Percentiles rank a stretch among this genome's conserved stretches.
phyloP scores from a whole-genome alignment of 1,139 yeast genomes.

The Suhomyces chickasaworum region DNA sequence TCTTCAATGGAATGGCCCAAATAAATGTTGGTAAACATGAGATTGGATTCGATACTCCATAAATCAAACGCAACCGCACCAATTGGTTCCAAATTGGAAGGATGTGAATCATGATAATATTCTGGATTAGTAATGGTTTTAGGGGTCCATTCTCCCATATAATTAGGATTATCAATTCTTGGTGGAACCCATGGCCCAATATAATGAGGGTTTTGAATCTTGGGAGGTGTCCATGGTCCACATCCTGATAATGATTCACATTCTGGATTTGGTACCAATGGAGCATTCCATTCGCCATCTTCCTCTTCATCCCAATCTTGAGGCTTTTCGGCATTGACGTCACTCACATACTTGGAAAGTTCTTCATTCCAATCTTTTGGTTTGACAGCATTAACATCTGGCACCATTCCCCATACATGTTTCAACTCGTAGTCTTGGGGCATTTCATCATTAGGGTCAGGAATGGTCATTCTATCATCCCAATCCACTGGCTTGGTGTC shows the following conservation, averaged over 20 bases:
- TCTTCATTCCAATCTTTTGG: conserved; percentile 84
- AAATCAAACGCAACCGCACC: conserved; percentile 88
- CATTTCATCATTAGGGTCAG: conserved; percentile 66
- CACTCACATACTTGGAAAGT: conserved; percentile 56
- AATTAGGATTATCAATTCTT: conserved; percentile 67
- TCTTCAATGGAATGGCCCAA: conserved; percentile 79
- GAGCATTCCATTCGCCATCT: conserved; percentile 83
- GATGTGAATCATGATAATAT: conserved; percentile 58
- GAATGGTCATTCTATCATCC: conserved; percentile 66
- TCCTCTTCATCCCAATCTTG: conserved; percentile 85
- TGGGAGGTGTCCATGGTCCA: conserved; percentile 64
- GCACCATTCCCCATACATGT: conserved; percentile 56
- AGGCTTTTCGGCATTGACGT: conserved; percentile 67
- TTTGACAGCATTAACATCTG: conserved; percentile 64
- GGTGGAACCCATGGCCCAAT: conserved; percentile 81
- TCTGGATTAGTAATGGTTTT: conserved; percentile 66
- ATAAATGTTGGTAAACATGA: conserved; percentile 80
- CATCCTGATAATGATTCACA: conserved; percentile 68
- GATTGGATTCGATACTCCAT: conserved; percentile 81
- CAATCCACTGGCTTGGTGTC: conserved; percentile 76
- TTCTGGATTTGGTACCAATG: conserved; percentile 68
- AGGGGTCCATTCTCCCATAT: conserved; percentile 81
- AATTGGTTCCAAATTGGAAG: conserved; percentile 60
- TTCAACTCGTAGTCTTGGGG: conserved; percentile 83
- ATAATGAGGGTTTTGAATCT: conserved; percentile 66